Evolutionary conservation across 2,329 filamentous ascomycete genomes (phyloP).

Genomic region (Purpureocillium lavendulum): DNA sequence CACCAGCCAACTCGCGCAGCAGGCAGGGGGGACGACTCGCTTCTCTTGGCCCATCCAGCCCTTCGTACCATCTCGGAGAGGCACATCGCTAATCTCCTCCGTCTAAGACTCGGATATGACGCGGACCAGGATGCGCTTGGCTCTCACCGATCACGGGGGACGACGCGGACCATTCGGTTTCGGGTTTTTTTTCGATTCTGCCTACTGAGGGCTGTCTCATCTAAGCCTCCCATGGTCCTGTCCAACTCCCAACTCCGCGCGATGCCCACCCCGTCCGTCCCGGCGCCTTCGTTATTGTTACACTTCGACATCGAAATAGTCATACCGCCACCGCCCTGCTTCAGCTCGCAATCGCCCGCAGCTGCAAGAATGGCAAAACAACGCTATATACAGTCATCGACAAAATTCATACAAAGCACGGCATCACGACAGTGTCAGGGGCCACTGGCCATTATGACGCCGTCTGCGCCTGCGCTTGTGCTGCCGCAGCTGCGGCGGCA

Average conservation of each 20-base stretch:
- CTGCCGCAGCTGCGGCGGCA: conserved; percentile 9
- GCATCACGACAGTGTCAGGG: neutral
- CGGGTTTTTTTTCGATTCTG: conserved; percentile 7
- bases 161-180: conserved; percentile 1
- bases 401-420: conserved; percentile 12
- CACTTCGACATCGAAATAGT: conserved; percentile 4
- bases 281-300: conserved; percentile 5
- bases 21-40: too few species aligned
- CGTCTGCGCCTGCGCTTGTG: conserved; percentile 12
- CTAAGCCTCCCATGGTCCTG: conserved; percentile 14
- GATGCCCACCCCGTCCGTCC: conserved; percentile 18
- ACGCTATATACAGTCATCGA: conserved; percentile 8
- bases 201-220: conserved; percentile 13
- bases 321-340: conserved; percentile 3
- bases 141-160: neutral
- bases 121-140: too few species aligned
- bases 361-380: too few species aligned
- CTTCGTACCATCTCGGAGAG: too few species aligned
- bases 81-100: too few species aligned
- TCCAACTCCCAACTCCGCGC: conserved; percentile 27
- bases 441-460: conserved; percentile 11
- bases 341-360: too few species aligned
- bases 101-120: too few species aligned
- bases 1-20: too few species aligned
- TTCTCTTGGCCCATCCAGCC: too few species aligned